Conservation (phyloP, 106 monocot genomes). For the Amphibolis antarctica region DNA sequence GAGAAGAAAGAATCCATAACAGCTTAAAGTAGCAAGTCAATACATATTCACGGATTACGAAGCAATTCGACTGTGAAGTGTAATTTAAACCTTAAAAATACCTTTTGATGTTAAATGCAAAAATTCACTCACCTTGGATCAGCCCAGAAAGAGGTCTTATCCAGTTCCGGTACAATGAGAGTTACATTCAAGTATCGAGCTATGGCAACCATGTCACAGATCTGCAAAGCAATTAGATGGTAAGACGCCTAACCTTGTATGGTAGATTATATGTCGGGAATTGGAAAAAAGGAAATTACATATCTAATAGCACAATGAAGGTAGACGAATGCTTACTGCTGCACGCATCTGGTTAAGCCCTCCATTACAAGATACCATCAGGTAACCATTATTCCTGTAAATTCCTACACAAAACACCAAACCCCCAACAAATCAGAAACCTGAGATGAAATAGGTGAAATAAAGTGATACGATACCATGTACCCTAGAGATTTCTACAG, state of each 20-base stretch:
- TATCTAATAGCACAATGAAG: background rate
- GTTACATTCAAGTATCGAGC: constrained; percentile 92
- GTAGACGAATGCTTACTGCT: constrained; percentile 40
- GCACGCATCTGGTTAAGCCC: constrained; percentile 94
- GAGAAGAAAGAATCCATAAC: background rate
- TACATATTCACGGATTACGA: background rate
- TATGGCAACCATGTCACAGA: constrained; percentile 96
- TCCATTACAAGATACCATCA: constrained; percentile 98
- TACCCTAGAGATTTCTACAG: too few relatives aligned
- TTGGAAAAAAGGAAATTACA: background rate
- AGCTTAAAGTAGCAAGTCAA: background rate
- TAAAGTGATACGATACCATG: too few relatives aligned
- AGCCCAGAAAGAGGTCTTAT: constrained; percentile 90
- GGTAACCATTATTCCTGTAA: constrained; percentile 87
- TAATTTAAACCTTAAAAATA: background rate
- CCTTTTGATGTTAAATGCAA: background rate
- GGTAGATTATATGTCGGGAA: background rate
- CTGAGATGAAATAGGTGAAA: background rate
- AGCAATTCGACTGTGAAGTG: background rate
- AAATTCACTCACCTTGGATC: constrained; percentile 58
- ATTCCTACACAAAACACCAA: constrained; percentile 28
- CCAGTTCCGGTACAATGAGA: constrained; percentile 86
- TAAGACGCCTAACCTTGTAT: background rate
- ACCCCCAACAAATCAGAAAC: background rate
- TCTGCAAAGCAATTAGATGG: constrained; percentile 30